Percentiles rank a stretch among this genome's conserved stretches.
phyloP scores from a whole-genome alignment of 306 rosid species.

The Quercus dentata region DNA sequence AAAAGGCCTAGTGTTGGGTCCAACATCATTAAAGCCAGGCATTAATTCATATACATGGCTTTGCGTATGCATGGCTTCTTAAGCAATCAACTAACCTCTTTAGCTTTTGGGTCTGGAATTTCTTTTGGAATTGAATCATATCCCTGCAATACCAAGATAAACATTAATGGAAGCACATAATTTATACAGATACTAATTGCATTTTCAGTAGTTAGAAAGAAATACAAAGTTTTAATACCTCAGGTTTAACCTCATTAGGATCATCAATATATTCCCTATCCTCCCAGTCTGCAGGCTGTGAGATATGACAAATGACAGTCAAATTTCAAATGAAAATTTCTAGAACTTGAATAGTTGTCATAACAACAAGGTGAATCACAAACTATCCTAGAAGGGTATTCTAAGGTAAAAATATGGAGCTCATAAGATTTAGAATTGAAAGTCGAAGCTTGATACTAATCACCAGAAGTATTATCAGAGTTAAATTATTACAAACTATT shows the following conservation, averaged over 20 bases:
- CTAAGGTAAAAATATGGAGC: not conserved
- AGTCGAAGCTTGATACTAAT: constrained; percentile 5
- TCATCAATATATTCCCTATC: constrained; percentile 50
- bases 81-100: constrained; percentile 55
- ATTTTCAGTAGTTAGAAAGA: constrained; percentile 9
- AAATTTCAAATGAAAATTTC: constrained; percentile 4
- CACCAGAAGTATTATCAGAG: constrained; percentile 11
- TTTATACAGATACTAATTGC: constrained; percentile 13
- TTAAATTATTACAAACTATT: constrained; percentile 3
- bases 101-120: constrained; percentile 85
- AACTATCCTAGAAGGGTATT: not conserved
- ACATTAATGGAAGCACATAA: constrained; percentile 15
- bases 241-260: constrained; percentile 40
- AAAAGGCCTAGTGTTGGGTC: no score
- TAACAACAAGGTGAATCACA: not conserved
- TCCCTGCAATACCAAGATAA: constrained; percentile 54
- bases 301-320: constrained; percentile 3
- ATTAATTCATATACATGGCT: not conserved
- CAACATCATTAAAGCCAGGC: not conserved
- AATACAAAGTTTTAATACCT: constrained; percentile 30
- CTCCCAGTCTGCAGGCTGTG: constrained; percentile 60
- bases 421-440: not conserved
- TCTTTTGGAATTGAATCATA: constrained; percentile 85
- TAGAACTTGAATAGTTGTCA: not conserved
- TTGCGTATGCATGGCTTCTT: not conserved